Conservation (phyloP, 2,329 filamentous ascomycete species). For the Penicillium sp. region DNA sequence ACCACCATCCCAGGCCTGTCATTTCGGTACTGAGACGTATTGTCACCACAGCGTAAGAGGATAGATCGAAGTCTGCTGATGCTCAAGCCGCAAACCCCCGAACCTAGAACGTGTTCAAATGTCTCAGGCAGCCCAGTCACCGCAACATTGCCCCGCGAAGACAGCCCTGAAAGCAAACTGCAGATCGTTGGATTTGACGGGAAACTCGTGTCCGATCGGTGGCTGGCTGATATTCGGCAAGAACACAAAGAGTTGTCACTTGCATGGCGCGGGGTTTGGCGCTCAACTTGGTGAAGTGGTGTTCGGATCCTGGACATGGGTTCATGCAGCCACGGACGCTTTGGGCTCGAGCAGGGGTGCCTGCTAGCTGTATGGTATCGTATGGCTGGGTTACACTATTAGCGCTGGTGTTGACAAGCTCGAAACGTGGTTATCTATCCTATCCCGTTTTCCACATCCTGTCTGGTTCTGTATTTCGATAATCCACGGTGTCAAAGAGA, state of each 20-base stretch:
- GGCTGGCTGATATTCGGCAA: neutral
- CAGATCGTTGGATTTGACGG: neutral
- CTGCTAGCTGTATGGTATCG: neutral
- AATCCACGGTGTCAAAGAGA: too few species aligned
- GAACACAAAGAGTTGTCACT: neutral
- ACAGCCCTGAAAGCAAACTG: neutral
- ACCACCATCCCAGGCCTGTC: neutral
- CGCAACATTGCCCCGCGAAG: neutral
- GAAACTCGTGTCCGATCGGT: neutral
- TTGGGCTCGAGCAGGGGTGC: neutral
- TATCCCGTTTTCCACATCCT: neutral
- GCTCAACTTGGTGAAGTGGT: neutral
- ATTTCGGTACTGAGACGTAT: conserved; percentile 5
- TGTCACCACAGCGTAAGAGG: neutral
- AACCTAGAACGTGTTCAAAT: neutral
- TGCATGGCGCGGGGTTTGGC: neutral
- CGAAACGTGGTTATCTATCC: neutral
- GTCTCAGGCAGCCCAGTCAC: neutral
- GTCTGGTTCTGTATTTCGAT: too few species aligned
- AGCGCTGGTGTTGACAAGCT: neutral
- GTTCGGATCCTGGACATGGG: neutral
- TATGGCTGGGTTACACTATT: neutral
- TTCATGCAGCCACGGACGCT: neutral
- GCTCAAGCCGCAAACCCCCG: neutral
- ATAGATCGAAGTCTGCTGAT: neutral